Evolutionary conservation across 2,329 filamentous ascomycete species (phyloP), one percentile per base, ranked within the genome.

Genomic region (Pseudogymnoascus sp.): DNA sequence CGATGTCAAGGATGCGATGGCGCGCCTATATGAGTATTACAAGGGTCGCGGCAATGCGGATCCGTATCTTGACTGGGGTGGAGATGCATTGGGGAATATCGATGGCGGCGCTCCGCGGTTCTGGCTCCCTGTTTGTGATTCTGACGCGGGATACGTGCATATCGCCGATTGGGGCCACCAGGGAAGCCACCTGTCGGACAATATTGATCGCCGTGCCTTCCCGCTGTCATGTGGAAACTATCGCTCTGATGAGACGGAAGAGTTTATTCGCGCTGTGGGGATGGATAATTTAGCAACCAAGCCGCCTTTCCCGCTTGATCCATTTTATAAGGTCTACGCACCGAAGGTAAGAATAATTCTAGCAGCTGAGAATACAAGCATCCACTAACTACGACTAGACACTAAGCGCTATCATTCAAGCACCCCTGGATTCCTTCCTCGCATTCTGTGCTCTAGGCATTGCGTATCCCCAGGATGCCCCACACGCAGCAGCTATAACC

Each of bases 71-170:
- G 35, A 60, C 12, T 41, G 35, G 33, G 58, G 58, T 11, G 38
- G 38, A 1, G 25, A 60, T 60, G 33, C 38, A 16, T 5, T 60
- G 8, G 58, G 23, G 8, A 14, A 60, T 25, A 1, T 60, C 1
- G 58, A 60, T 6, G 33, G 58, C 3, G 38, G 38, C 18, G 18
- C 58, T 25, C 58, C 58, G 8, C 58, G 35, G 14, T 60, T 60
- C 35, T 60, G 58, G 58, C 58, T 60, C 18, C 58, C 58, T 7
- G 58, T 60, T 21, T 60, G 58, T 38, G 58, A 60, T 9, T 38
- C 35, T 18, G 58, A 60, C n/a, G 35, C 33, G 16, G 58, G 58
- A 25, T 60, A 60, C 18, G 38, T 41, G 23, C 58, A 60, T 31
- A 60, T 60, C 18, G 33, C 38, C 58, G 58, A 60, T 18, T 60